A percentile compares a stretch with the other conserved stretches of the same genome.
Evolutionary conservation across 2,329 filamentous ascomycete genomes (phyloP).

Genomic region (Aaosphaeria arxii): DNA sequence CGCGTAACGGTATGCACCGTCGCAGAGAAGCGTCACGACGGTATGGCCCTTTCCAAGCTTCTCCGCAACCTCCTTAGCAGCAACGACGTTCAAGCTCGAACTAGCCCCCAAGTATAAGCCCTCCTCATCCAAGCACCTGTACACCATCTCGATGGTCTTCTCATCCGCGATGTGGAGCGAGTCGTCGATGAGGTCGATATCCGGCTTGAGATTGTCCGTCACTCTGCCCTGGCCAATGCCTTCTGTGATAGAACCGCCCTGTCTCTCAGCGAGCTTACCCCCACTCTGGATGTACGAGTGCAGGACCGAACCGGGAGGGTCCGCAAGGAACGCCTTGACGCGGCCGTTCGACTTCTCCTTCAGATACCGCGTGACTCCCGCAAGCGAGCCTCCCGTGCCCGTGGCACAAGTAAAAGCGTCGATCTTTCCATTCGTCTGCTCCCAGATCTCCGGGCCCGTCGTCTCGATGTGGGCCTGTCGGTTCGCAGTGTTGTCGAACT

Average conservation of each 20-base stretch:
- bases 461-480: conserved; percentile 93
- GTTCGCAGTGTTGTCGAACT: conserved; percentile 97
- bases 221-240: conserved; percentile 95
- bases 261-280: conserved; percentile 76
- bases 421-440: conserved; percentile 78
- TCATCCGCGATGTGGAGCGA: conserved; percentile 83
- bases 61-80: conserved; percentile 89
- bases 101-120: conserved; percentile 93
- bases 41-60: conserved; percentile 85
- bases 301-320: conserved; percentile 89
- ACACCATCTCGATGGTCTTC: conserved; percentile 97
- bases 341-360: conserved; percentile 76
- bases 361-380: conserved; percentile 82
- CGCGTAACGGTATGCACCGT: conserved; percentile 96
- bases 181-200: conserved; percentile 80
- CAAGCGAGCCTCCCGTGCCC: conserved; percentile 87
- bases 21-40: conserved; percentile 89
- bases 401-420: conserved; percentile 96
- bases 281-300: conserved; percentile 88
- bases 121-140: conserved; percentile 92
- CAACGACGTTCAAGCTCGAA: conserved; percentile 90
- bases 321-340: conserved; percentile 86
- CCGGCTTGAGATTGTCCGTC: conserved; percentile 88
- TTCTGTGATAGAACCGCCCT: conserved; percentile 89
- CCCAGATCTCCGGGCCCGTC: conserved; percentile 96